These are phyloP conservation scores for Fusarium austroafricanum DNA, from an alignment of 2,329 filamentous ascomycete species.

Conservation along the genomic window DNA sequence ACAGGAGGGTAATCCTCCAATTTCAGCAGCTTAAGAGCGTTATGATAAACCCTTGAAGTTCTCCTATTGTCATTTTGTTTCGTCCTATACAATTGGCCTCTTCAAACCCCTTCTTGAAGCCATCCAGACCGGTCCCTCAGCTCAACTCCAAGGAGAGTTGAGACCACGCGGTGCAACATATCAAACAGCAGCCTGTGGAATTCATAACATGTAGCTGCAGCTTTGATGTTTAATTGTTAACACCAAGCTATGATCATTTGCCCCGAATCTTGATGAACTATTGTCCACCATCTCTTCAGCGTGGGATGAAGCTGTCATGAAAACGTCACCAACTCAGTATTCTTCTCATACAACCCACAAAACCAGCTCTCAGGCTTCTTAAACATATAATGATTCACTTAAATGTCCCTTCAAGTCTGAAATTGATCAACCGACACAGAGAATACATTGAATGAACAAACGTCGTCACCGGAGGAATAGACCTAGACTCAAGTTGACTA, in stretches of 20 bases:
- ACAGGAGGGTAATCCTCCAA: too few relatives aligned
- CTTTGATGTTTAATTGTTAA: not conserved
- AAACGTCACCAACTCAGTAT: not conserved
- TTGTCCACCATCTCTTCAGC: too few relatives aligned
- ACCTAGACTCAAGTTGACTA: not conserved
- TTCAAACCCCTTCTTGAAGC: not conserved
- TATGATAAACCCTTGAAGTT: too few relatives aligned
- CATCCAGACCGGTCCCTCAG: not conserved
- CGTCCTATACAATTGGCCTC: not conserved
- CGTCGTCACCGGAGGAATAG: not conserved
- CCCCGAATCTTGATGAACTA: not conserved
- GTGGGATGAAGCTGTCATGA: too few relatives aligned
- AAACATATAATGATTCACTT: too few relatives aligned
- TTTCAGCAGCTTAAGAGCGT: too few relatives aligned
- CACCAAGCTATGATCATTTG: not conserved
- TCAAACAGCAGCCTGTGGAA: not conserved
- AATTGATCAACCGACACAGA: rapidly evolving
- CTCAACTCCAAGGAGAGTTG: not conserved
- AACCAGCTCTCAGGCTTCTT: not conserved
- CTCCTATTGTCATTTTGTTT: too few relatives aligned
- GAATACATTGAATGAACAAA: rapidly evolving
- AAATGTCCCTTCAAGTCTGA: rapidly evolving
- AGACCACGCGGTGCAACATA: rapidly evolving
- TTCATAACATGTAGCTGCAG: not conserved
- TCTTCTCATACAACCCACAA: not conserved